These are phyloP conservation scores for Elsinoe fawcettii DNA, from an alignment of 2,329 filamentous ascomycete species.

Conservation along the genomic window DNA sequence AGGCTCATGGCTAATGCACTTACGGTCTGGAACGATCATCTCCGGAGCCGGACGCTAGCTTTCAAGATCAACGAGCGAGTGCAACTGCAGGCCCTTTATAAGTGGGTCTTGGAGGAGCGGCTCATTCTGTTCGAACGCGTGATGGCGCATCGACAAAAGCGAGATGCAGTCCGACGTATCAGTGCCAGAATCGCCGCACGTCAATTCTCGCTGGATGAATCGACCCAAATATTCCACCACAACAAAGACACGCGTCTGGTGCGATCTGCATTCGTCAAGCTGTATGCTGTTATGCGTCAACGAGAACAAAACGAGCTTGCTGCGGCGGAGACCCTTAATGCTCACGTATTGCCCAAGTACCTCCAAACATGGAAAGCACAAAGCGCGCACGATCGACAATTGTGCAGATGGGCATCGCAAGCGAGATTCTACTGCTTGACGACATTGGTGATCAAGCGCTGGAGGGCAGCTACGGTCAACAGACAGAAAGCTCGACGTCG, in stretches of 20 bases:
- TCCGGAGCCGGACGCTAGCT: constrained; percentile 47
- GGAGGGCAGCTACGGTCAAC: constrained; percentile 44
- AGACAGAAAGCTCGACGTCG: constrained; percentile 46
- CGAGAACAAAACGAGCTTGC: constrained; percentile 31
- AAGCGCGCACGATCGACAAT: constrained; percentile 37
- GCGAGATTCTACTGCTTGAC: constrained; percentile 50
- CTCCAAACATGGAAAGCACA: constrained; percentile 32
- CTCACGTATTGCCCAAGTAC: constrained; percentile 32
- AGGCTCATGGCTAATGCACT: constrained; percentile 51
- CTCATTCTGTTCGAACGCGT: constrained; percentile 35
- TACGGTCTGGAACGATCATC: constrained; percentile 54
- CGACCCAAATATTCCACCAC: constrained; percentile 21
- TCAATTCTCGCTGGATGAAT: constrained; percentile 17
- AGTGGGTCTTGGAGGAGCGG: constrained; percentile 50
- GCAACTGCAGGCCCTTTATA: constrained; percentile 50
- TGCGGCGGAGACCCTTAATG: constrained; percentile 37
- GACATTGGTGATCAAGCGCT: constrained; percentile 43
- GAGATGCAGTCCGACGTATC: constrained; percentile 20
- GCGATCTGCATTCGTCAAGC: constrained; percentile 23
- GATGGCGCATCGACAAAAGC: constrained; percentile 23
- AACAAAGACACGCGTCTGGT: constrained; percentile 24
- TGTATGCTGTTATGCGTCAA: constrained; percentile 25
- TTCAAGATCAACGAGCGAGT: constrained; percentile 50
- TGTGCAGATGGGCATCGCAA: constrained; percentile 48
- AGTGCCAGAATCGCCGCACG: constrained; percentile 15